Percentiles rank a stretch among this genome's conserved stretches.
Evolutionary conservation across 371 early-diverging fungal species (phyloP).

Genomic region (Mucor circinelloides): DNA sequence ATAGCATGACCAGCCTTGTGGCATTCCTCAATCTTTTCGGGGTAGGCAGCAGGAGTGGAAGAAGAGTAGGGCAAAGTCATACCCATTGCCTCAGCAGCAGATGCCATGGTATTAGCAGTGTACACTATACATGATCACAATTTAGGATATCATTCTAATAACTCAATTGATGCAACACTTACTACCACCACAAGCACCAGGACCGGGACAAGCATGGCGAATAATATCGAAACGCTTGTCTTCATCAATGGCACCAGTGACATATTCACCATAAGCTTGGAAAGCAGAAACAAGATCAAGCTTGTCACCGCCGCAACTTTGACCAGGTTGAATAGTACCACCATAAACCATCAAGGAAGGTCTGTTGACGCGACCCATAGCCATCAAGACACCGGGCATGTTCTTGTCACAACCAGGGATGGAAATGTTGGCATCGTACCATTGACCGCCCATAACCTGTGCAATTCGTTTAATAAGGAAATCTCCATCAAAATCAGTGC

Average conservation of each 20-base stretch:
- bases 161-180: constrained; percentile 17
- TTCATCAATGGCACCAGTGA: constrained; percentile 88
- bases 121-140: constrained; percentile 61
- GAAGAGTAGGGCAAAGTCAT: constrained; percentile 95
- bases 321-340: constrained; percentile 85
- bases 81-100: constrained; percentile 96
- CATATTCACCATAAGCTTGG: constrained; percentile 92
- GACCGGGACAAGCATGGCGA: constrained; percentile 91
- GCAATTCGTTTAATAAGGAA: background rate
- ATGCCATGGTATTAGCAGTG: constrained; percentile 98
- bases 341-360: constrained; percentile 87
- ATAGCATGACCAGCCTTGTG: constrained; percentile 81
- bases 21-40: constrained; percentile 89
- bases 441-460: constrained; percentile 28
- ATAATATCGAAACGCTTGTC: constrained; percentile 85
- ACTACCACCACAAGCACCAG: constrained; percentile 96
- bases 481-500: background rate
- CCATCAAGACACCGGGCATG: constrained; percentile 95
- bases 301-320: constrained; percentile 63
- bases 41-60: constrained; percentile 87
- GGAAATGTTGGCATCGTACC: constrained; percentile 88
- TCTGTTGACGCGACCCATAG: constrained; percentile 91
- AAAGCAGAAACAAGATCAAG: constrained; percentile 96
- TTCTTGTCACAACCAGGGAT: constrained; percentile 92
- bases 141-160: background rate